A percentile compares a stretch with the other conserved stretches of the same genome.
Conservation (phyloP, 768 basidiomycete genomes). For the Boletus barrowsii region DNA sequence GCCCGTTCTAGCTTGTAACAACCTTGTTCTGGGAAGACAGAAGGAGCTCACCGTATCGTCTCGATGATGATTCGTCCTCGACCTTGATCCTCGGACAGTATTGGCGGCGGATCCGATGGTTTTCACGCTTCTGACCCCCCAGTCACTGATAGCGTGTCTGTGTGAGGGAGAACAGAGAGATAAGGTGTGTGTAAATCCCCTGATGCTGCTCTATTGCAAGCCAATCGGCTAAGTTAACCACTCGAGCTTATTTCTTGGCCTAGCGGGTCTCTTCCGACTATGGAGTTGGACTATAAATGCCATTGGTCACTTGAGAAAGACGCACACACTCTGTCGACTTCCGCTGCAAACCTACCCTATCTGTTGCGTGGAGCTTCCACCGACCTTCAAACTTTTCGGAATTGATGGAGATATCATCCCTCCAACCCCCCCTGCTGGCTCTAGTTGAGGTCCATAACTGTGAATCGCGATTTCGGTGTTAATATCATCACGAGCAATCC, state of each 20-base stretch:
- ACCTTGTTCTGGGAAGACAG: background rate
- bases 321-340: background rate
- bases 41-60: background rate
- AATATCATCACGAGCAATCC: background rate
- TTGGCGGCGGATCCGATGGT: background rate
- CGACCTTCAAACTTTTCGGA: background rate
- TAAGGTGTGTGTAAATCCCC: background rate
- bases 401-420: background rate
- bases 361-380: background rate
- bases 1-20: background rate
- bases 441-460: background rate
- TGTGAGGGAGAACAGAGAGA: background rate
- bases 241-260: conserved; percentile 2
- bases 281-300: background rate
- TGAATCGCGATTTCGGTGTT: background rate
- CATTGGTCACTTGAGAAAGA: conserved; percentile 3
- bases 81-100: conserved; percentile 10
- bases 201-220: background rate
- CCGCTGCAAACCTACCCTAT: background rate
- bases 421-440: background rate
- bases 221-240: conserved; percentile 1
- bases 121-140: background rate
- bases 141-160: background rate
- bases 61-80: background rate
- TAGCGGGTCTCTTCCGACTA: background rate